Conservation (phyloP, 2,329 filamentous ascomycete genomes). For the Colletotrichum cordylinicola region DNA sequence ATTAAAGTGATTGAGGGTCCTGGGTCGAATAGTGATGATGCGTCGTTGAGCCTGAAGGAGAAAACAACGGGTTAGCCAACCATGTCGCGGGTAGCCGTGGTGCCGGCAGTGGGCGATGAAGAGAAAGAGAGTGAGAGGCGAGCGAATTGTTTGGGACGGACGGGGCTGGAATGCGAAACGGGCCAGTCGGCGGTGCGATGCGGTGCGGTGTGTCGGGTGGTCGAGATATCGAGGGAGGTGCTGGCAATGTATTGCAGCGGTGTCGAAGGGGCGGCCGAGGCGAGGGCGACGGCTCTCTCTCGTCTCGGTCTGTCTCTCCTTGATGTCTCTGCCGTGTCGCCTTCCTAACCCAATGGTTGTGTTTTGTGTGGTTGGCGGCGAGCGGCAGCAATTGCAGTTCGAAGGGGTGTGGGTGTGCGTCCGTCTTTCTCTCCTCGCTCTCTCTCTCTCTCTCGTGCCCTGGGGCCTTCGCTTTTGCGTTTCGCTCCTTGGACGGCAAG, state of each 20-base stretch:
- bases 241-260: neutral
- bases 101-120: neutral
- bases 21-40: neutral
- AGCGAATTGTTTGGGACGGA: slow-evolving; percentile 2
- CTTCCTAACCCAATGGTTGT: slow-evolving; percentile 3
- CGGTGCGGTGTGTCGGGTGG: neutral
- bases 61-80: slow-evolving; percentile 9
- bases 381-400: neutral
- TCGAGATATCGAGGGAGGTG: slow-evolving; percentile 3
- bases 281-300: neutral
- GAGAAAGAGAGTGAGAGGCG: neutral
- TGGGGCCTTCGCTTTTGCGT: neutral
- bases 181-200: neutral
- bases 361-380: neutral
- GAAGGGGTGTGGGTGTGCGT: neutral
- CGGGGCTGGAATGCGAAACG: slow-evolving; percentile 16
- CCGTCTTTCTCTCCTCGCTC: neutral
- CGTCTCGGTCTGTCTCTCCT: slow-evolving; percentile 5
- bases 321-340: slow-evolving; percentile 11
- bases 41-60: neutral
- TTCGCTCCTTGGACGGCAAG: neutral
- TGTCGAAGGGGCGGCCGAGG: neutral
- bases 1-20: slow-evolving; percentile 14
- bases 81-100: neutral
- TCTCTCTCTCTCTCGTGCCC: neutral